Conservation (phyloP, 2,329 filamentous ascomycete species). For the Colletotrichum lupini region DNA sequence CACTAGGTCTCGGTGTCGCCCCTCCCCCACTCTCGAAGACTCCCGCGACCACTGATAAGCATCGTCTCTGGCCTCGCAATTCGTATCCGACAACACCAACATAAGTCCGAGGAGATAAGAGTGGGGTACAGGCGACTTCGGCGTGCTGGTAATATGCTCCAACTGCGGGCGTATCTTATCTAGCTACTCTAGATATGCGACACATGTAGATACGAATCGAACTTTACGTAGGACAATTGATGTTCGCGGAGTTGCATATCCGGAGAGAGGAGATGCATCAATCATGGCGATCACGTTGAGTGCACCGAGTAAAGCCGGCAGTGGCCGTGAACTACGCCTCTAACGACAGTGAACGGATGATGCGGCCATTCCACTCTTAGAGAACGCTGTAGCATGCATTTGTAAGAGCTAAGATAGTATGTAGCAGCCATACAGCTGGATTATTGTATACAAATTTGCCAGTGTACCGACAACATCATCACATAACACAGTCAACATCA, state of each 20-base stretch:
- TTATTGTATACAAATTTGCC: not conserved
- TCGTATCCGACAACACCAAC: not conserved
- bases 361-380: not conserved
- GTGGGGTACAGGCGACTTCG: constrained; percentile 14
- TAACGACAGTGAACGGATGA: not conserved
- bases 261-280: not conserved
- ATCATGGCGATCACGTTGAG: not conserved
- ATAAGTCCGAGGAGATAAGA: constrained; percentile 18
- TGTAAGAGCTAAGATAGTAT: not conserved
- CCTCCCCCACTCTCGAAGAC: constrained; percentile 21
- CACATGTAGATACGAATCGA: not conserved
- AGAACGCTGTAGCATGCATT: not conserved
- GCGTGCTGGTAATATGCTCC: not conserved
- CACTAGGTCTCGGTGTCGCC: not conserved
- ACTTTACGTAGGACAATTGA: not conserved
- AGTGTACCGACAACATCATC: not conserved
- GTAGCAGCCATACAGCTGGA: not conserved
- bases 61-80: not conserved
- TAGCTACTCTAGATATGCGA: not conserved
- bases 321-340: not conserved
- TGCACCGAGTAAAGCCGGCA: not conserved
- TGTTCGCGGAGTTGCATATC: not conserved
- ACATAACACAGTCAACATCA: not conserved
- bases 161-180: constrained; percentile 19
- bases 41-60: constrained; percentile 17